Evolutionary conservation across 805 yeast species (phyloP), one percentile per base, ranked within the genome.

Genomic region (Ogataea methanolica): DNA sequence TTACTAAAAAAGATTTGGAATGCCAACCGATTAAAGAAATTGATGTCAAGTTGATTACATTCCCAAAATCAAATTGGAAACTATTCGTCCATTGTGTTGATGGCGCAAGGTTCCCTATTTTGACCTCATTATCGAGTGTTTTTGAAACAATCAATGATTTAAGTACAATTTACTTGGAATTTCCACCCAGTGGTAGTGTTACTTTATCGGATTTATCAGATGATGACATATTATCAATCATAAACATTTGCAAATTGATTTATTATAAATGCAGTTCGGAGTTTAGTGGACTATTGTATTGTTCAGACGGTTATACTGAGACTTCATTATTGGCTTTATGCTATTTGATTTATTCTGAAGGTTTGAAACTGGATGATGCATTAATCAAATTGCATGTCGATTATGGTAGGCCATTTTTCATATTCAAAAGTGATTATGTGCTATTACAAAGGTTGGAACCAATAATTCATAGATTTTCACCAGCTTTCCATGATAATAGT

Each of bases 251-350:
- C 64, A 87, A 85, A 61, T 67, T 85, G 36, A 67, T 90, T 16
- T 82, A 81, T 50, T 66, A 72, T 36, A 69, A 64, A 33, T 68
- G 73, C 42, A 9, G 56, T 47, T 21, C 60, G 55, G 39, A 55
- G 3, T 65, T 71, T 43, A 74, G 79, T 3, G 69, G 81, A 0
- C 71, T 91, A 50, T 69, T 91, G 9, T 84, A 81, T 61, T 89
- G 96, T 59, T 78, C 87, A 2, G 97, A 92, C 66, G 98, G 98
- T 0, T 92, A 91, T 65, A 88, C 97, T 0, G 97, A 90, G 60
- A 85, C 91, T 44, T 81, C 96, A 5, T 72, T 92, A n/a, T 65
- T 91, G 36, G 78, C 80, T 0, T 68, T 88, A 34, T 78, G 90
- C 47, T 91, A 78, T 57, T 55, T 85, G 48, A 85, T 92, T 48